phyloP scores from a whole-genome alignment of 345 rosid genomes.

The Pelargonium nanum region DNA sequence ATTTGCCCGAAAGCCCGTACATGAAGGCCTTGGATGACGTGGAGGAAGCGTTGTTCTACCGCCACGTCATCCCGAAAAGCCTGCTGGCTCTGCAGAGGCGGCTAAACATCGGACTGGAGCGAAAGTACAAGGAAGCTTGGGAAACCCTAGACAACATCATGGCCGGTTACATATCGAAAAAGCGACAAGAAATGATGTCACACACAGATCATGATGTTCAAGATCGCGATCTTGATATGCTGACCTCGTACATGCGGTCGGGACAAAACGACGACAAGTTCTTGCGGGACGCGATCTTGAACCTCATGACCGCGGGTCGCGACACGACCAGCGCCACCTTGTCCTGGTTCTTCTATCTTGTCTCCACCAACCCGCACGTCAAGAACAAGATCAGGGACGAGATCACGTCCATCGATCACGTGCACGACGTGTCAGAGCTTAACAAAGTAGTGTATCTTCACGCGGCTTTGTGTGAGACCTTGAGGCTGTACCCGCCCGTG shows the following conservation, averaged over 20 bases:
- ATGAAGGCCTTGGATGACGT: conserved; percentile 26
- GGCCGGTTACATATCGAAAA: conserved; percentile 15
- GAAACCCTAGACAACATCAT: conserved; percentile 12
- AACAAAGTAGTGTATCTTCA: conserved; percentile 18
- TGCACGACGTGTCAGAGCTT: not conserved
- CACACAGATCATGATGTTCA: not conserved
- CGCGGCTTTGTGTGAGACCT: conserved; percentile 44
- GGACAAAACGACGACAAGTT: conserved; percentile 23
- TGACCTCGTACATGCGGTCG: conserved; percentile 25
- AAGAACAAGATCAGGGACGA: conserved; percentile 33
- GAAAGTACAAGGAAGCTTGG: conserved; percentile 23
- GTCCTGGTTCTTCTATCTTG: conserved; percentile 40
- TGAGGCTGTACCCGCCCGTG: conserved; percentile 83
- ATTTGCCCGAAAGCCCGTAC: conserved; percentile 21
- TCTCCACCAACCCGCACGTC: conserved; percentile 19
- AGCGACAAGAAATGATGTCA: conserved; percentile 16
- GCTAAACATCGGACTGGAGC: conserved; percentile 30
- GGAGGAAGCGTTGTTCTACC: conserved; percentile 28
- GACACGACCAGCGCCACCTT: conserved; percentile 27
- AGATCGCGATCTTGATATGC: conserved; percentile 18
- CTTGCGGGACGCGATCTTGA: conserved; percentile 35
- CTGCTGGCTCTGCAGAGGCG: conserved; percentile 36
- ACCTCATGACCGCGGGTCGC: conserved; percentile 46
- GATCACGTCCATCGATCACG: conserved; percentile 12
- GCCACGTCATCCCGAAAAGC: conserved; percentile 27